Base-by-base conservation (phyloP, 192 early-diverging fungal species). In the Coemansia sp. region DNA sequence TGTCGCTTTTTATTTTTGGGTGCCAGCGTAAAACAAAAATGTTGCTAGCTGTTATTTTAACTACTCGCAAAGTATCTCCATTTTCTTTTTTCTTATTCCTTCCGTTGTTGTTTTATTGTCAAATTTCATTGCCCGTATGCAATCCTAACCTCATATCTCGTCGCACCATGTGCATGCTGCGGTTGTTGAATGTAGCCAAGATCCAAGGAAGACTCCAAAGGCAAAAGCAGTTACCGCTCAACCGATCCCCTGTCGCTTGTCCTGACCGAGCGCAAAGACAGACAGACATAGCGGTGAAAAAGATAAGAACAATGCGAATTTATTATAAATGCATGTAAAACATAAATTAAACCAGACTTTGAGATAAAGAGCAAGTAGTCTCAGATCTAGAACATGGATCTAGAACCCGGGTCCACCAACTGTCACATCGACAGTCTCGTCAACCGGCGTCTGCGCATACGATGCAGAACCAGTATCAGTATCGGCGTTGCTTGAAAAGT, bases 241-340 rank as follows among this genome's bases (percentile, higher is more conserved):
- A 61, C 2, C 14, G 69, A 71, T 36, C 63, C 69, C 22, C 56
- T 71, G 20, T 71, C 69, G 51, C 60, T 71, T 33, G 63, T 71
- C 10, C 56, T 71, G 18, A 36, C 18, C 40, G 11, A 60, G 18
- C 56, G 36, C 16, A 5, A 34, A 42, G 48, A 48, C 54, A 30
- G 10, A 38, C 10, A 38, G 10, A 38, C 10, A 38, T 38, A 38
- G 36, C 36, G 1, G 22, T 25, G 22, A 25, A 25, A 25, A 25
- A 25, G 22, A 25, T 25, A 25, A 25, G 22, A 25, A 25, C 22
- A 25, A 25, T 25, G 22, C 22, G 22, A 25, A 25, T 38, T 38
- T 38, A 38, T 22, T 14, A n/a, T 45, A 49, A 50, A 3, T 82
- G 83, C 74, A 69, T 74, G n/a, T 66, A 45, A 28, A 11, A 38